Percentiles rank a stretch among this genome's conserved stretches.
phyloP scores from a whole-genome alignment of 345 rosid species.

The Balakata baccata region DNA sequence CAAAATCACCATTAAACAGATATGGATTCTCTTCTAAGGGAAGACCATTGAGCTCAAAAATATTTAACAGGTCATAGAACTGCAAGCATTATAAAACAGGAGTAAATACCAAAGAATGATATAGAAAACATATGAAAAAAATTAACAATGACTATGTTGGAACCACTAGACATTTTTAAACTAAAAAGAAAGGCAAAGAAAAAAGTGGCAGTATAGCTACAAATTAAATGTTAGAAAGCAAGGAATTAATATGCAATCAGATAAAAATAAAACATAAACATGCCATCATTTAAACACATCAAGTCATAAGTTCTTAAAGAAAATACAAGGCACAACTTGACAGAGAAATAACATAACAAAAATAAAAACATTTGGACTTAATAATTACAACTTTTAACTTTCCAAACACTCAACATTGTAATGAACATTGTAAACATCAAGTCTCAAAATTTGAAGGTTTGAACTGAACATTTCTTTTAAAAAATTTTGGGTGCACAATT shows the following conservation, averaged over 20 bases:
- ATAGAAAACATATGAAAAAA: neutral
- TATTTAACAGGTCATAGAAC: slow-evolving; percentile 91
- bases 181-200: neutral
- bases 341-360: neutral
- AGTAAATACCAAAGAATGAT: neutral
- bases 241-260: neutral
- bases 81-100: slow-evolving; percentile 40
- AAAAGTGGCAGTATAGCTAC: neutral
- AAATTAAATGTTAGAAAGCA: neutral
- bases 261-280: slow-evolving; percentile 3
- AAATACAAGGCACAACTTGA: neutral
- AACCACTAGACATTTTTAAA: neutral
- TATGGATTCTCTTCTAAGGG: slow-evolving; percentile 97
- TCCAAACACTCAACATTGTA: neutral
- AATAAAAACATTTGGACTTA: neutral
- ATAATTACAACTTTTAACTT: neutral
- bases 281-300: neutral
- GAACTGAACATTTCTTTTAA: neutral
- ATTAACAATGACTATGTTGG: neutral
- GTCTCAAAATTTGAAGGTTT: neutral
- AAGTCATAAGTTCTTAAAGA: neutral
- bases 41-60: slow-evolving; percentile 92
- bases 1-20: slow-evolving; percentile 95
- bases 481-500: neutral
- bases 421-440: neutral